Percentiles rank a stretch among this genome's conserved stretches.
phyloP scores from a whole-genome alignment of 345 rosid genomes.

The Eucalyptus camaldulensis region DNA sequence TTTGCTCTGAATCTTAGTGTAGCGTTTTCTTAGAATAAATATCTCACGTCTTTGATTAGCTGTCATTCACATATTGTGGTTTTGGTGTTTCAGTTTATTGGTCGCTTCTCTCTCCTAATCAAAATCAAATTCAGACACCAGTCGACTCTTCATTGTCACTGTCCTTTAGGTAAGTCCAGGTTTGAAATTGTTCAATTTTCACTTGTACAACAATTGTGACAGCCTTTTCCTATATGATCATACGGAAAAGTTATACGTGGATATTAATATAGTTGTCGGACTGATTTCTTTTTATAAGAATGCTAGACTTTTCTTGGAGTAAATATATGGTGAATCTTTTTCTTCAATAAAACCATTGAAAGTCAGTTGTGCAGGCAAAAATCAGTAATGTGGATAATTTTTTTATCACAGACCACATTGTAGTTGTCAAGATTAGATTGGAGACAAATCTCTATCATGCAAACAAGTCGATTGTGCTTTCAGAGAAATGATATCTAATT shows the following conservation, averaged over 20 bases:
- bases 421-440: background rate
- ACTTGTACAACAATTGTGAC: background rate
- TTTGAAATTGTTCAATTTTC: background rate
- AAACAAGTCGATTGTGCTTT: background rate
- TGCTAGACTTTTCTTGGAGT: background rate
- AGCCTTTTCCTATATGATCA: background rate
- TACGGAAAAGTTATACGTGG: background rate
- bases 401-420: background rate
- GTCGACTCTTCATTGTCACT: conserved; percentile 73
- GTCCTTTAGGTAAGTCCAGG: conserved; percentile 55
- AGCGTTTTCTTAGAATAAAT: background rate
- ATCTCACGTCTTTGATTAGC: background rate
- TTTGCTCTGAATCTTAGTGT: background rate
- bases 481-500: background rate
- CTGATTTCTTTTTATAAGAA: background rate
- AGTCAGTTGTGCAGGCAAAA: background rate
- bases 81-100: conserved; percentile 47
- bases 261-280: background rate
- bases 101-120: conserved; percentile 66
- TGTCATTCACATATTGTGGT: background rate
- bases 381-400: background rate
- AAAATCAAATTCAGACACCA: conserved; percentile 31
- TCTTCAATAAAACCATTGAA: background rate
- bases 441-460: background rate
- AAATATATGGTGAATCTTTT: background rate